Evolutionary conservation across 129 eudicot genomes (phyloP).

Genomic region (Logfia minima): DNA sequence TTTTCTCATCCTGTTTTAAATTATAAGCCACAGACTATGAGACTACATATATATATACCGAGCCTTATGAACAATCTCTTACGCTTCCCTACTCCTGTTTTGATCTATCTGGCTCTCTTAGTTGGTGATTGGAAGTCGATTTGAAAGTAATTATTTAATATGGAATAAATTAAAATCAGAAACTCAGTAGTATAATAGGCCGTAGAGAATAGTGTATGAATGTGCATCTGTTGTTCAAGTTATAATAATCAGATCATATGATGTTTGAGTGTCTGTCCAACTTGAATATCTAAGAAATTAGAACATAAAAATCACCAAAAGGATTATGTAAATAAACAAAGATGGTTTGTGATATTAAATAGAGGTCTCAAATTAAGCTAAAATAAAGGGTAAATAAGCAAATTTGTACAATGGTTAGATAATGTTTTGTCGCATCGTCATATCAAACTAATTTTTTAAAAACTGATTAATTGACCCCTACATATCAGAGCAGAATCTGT

Average conservation of each 20-base stretch:
- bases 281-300: too few species aligned
- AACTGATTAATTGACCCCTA: neutral
- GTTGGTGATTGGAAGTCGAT: too few species aligned
- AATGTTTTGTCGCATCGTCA: neutral
- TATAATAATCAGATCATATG: too few species aligned
- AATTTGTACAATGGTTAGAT: too few species aligned
- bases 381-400: too few species aligned
- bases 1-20: slow-evolving; percentile 61
- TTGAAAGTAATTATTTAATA: too few species aligned
- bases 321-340: too few species aligned
- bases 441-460: too few species aligned
- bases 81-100: neutral
- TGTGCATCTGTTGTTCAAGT: neutral
- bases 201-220: neutral
- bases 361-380: too few species aligned
- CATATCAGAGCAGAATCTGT: neutral
- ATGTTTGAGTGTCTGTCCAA: too few species aligned
- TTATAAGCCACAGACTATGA: neutral
- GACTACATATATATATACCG: neutral
- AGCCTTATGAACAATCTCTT: neutral
- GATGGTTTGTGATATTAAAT: too few species aligned
- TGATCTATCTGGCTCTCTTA: neutral
- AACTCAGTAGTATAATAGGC: neutral
- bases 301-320: too few species aligned
- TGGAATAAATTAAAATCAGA: neutral